phyloP scores from a whole-genome alignment of 192 early-diverging fungal genomes.

The Jimgerdemannia flammicorona region DNA sequence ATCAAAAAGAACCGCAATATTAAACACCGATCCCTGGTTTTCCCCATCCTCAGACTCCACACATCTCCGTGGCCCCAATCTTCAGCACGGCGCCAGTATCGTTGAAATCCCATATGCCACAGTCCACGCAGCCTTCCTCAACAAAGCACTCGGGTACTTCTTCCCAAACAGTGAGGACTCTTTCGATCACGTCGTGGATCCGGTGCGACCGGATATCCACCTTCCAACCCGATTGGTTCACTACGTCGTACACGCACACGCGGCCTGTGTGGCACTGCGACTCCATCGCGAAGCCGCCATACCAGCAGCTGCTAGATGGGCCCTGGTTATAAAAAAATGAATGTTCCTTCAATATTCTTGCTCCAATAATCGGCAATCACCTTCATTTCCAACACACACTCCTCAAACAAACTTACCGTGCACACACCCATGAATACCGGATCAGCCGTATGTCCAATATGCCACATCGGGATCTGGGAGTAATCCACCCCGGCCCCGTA shows the following conservation, averaged over 20 bases:
- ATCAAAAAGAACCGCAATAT: too few species aligned
- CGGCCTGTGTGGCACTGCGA: conserved; percentile 82
- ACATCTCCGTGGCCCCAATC: too few species aligned
- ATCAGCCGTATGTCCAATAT: conserved; percentile 89
- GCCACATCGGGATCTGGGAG: conserved; percentile 72
- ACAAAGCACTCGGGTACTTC: conserved; percentile 26
- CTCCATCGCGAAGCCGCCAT: conserved; percentile 77
- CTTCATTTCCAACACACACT: not conserved
- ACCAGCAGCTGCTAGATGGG: conserved; percentile 56
- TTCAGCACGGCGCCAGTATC: too few species aligned
- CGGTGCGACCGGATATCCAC: conserved; percentile 74
- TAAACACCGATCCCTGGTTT: too few species aligned
- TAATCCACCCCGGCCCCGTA: conserved; percentile 42
- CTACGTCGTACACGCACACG: conserved; percentile 63
- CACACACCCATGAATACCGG: conserved; percentile 90
- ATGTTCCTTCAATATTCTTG: not conserved
- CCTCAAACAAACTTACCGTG: conserved; percentile 20
- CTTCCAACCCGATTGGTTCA: conserved; percentile 52
- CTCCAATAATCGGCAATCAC: not conserved
- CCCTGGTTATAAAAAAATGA: conserved; percentile 8
- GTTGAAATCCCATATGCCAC: conserved; percentile 68
- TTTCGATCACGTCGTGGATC: conserved; percentile 74
- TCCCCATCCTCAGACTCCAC: too few species aligned
- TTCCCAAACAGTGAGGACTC: conserved; percentile 38
- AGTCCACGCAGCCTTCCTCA: conserved; percentile 63